Conservation (phyloP, 2,329 filamentous ascomycete species). For the Verticillium klebahnii region DNA sequence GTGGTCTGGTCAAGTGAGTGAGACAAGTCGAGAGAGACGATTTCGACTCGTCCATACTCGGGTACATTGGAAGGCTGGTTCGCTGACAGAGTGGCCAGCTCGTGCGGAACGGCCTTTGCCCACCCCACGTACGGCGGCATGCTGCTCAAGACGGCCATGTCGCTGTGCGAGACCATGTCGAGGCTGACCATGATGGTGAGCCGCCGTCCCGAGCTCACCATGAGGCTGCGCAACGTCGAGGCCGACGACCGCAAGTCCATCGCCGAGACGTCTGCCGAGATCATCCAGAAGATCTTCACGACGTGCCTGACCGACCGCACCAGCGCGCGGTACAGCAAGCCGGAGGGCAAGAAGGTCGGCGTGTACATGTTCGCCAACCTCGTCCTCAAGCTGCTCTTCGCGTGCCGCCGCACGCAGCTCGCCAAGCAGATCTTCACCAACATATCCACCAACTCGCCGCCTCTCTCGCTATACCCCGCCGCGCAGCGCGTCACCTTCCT, state of each 20-base stretch:
- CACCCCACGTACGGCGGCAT: slow-evolving; percentile 76
- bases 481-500: slow-evolving; percentile 87
- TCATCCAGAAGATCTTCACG: slow-evolving; percentile 85
- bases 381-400: slow-evolving; percentile 82
- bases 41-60: not conserved
- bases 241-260: slow-evolving; percentile 71
- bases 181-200: slow-evolving; percentile 81
- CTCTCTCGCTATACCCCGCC: slow-evolving; percentile 75
- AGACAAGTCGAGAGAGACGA: not conserved
- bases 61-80: not conserved
- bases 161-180: slow-evolving; percentile 74
- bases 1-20: slow-evolving; percentile 68
- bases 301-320: slow-evolving; percentile 81
- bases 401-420: slow-evolving; percentile 76
- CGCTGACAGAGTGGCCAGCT: slow-evolving; percentile 40
- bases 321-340: slow-evolving; percentile 59
- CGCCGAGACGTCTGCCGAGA: slow-evolving; percentile 82
- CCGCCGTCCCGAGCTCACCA: slow-evolving; percentile 71
- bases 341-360: slow-evolving; percentile 79
- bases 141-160: slow-evolving; percentile 78
- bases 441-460: slow-evolving; percentile 77
- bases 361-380: slow-evolving; percentile 93
- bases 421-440: slow-evolving; percentile 88
- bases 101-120: slow-evolving; percentile 76
- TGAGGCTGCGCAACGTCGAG: slow-evolving; percentile 57